Conservation (phyloP, 225 moss, liverwort and hornwort genomes). For the Neckera pumila region DNA sequence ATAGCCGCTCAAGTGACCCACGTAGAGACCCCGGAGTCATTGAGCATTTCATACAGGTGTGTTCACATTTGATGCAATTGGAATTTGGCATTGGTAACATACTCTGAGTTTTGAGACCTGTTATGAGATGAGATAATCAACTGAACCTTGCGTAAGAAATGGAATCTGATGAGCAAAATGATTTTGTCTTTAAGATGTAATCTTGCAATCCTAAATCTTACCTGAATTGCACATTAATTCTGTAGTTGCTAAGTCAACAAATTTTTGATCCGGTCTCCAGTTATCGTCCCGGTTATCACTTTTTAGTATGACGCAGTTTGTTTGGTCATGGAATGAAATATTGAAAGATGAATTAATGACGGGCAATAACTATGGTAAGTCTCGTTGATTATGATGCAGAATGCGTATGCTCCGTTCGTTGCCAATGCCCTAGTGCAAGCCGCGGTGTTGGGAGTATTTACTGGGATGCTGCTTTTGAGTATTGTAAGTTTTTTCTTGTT, state of each 20-base stretch:
- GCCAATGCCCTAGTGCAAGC: conserved; percentile 62
- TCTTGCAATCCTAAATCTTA: background rate
- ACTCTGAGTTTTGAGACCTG: background rate
- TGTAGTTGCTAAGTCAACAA: background rate
- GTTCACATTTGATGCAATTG: background rate
- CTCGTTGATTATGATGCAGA: conserved; percentile 27
- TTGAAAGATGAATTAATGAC: background rate
- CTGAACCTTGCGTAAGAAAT: background rate
- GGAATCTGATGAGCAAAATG: background rate
- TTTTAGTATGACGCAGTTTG: background rate
- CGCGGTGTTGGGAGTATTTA: conserved; percentile 56
- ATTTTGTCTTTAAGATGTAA: background rate
- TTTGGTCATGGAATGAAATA: background rate
- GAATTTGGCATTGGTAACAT: background rate
- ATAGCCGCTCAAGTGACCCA: conserved; percentile 13
- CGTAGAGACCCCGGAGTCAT: conserved; percentile 23
- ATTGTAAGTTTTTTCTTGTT: conserved; percentile 42
- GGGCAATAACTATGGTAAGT: background rate
- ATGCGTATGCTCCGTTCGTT: conserved; percentile 62
- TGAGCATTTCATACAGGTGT: conserved; percentile 57
- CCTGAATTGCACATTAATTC: background rate
- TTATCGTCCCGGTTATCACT: background rate
- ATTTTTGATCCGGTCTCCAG: background rate
- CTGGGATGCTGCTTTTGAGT: conserved; percentile 66
- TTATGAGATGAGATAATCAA: background rate